Evolutionary conservation across 2,329 filamentous ascomycete genomes (phyloP).

Genomic region (Xylariales sp.): DNA sequence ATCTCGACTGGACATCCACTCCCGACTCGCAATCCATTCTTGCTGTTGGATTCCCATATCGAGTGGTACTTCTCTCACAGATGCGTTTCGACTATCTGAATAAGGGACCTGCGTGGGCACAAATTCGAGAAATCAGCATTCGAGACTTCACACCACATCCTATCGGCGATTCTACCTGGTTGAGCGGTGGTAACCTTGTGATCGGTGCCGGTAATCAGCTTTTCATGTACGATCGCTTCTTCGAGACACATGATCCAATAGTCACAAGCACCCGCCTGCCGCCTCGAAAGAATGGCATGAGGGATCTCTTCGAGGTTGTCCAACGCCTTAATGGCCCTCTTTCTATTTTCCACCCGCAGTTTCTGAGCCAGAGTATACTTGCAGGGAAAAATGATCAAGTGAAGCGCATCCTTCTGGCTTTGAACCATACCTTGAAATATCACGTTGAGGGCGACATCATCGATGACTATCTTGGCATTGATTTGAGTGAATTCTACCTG

Average conservation of each 20-base stretch:
- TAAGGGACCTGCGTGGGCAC: conserved; percentile 82
- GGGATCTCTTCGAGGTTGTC: conserved; percentile 77
- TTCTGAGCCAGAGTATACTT: conserved; percentile 81
- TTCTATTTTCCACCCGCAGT: conserved; percentile 88
- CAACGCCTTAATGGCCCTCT: conserved; percentile 81
- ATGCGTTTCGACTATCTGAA: conserved; percentile 90
- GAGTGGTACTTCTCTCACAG: conserved; percentile 77
- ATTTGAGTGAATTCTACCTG: conserved; percentile 55
- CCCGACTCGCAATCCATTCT: conserved; percentile 85
- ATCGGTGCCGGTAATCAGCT: conserved; percentile 90
- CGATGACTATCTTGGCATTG: conserved; percentile 70
- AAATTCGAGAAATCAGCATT: conserved; percentile 77
- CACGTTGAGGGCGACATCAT: conserved; percentile 76
- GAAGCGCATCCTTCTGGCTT: conserved; percentile 64
- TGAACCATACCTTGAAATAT: conserved; percentile 77
- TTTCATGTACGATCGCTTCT: conserved; percentile 75
- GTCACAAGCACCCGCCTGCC: conserved; percentile 48
- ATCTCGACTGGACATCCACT: conserved; percentile 92
- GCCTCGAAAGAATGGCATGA: conserved; percentile 42
- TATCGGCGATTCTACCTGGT: conserved; percentile 90
- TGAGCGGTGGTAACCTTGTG: conserved; percentile 78
- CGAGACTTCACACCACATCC: conserved; percentile 80
- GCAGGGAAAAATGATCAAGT: conserved; percentile 71
- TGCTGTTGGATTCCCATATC: conserved; percentile 87
- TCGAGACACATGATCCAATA: conserved; percentile 59